Evolutionary conservation across 1,284 basidiomycete genomes (phyloP).

Genomic region (Sporisorium exsertum): DNA sequence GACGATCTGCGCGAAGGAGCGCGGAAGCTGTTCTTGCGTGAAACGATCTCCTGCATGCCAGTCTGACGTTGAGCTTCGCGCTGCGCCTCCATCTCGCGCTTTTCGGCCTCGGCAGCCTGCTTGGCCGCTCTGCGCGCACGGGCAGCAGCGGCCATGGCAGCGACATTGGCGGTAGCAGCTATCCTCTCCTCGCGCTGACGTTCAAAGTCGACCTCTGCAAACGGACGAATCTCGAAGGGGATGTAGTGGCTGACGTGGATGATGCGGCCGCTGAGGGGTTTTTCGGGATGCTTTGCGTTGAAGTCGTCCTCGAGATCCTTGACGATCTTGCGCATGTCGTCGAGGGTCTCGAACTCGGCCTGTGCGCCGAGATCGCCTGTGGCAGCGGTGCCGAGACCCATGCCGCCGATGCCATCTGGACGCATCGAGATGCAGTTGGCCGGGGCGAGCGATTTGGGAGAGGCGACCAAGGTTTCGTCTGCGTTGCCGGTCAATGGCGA

Average conservation of each 20-base stretch:
- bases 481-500: constrained; percentile 11
- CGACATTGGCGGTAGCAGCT: constrained; percentile 61
- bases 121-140: constrained; percentile 60
- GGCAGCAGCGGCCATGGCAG: constrained; percentile 62
- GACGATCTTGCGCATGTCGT: constrained; percentile 55
- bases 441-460: constrained; percentile 20
- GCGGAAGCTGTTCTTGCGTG: constrained; percentile 55
- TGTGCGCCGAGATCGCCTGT: constrained; percentile 60
- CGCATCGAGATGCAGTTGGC: constrained; percentile 42
- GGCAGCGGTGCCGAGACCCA: constrained; percentile 58
- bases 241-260: constrained; percentile 68
- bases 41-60: constrained; percentile 25
- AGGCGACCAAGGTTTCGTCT: constrained; percentile 21
- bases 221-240: constrained; percentile 64
- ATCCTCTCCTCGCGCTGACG: constrained; percentile 57
- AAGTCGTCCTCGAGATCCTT: constrained; percentile 62
- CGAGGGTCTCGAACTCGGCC: constrained; percentile 58
- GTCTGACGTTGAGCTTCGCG: constrained; percentile 44
- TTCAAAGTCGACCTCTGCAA: constrained; percentile 61
- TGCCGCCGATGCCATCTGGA: constrained; percentile 63
- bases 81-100: constrained; percentile 48
- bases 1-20: constrained; percentile 50
- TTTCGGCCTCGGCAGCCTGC: constrained; percentile 48
- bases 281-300: constrained; percentile 57
- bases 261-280: constrained; percentile 63